These are phyloP conservation scores for Neonectria neomacrospora DNA, from an alignment of 2,329 filamentous ascomycete species.

Conservation along the genomic window DNA sequence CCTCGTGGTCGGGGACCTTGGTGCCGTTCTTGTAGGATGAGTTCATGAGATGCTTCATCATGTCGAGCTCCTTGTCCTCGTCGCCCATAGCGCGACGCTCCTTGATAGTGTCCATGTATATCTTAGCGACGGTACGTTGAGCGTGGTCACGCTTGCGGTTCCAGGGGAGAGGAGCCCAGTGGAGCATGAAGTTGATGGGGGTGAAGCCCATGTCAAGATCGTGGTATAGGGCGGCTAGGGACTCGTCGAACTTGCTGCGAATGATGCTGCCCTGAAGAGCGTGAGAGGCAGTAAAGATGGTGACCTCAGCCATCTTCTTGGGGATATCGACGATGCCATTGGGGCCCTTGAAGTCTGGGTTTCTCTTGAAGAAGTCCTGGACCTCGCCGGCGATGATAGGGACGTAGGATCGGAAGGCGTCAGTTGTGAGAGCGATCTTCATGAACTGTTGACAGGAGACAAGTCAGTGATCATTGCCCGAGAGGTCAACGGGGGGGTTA, in stretches of 20 bases:
- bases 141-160: constrained; percentile 85
- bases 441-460: constrained; percentile 67
- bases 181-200: constrained; percentile 89
- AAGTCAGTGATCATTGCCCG: constrained; percentile 32
- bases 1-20: constrained; percentile 81
- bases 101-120: constrained; percentile 85
- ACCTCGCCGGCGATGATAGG: constrained; percentile 82
- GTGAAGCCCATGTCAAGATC: constrained; percentile 91
- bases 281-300: constrained; percentile 89
- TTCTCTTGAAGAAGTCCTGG: constrained; percentile 76
- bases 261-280: constrained; percentile 87
- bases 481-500: neutral
- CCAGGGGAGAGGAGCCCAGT: constrained; percentile 89
- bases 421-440: constrained; percentile 81
- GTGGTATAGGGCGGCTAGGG: constrained; percentile 85
- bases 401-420: constrained; percentile 80
- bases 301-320: constrained; percentile 83
- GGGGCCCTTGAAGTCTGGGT: constrained; percentile 72
- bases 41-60: constrained; percentile 92
- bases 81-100: constrained; percentile 68
- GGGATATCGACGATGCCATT: constrained; percentile 78
- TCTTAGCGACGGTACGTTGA: constrained; percentile 81
- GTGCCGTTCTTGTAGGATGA: constrained; percentile 86
- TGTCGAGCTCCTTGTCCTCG: constrained; percentile 71
- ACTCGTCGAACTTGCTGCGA: constrained; percentile 81